These are phyloP conservation scores for Scorias spongiosa DNA, from an alignment of 2,329 filamentous ascomycete species.

Conservation along the genomic window DNA sequence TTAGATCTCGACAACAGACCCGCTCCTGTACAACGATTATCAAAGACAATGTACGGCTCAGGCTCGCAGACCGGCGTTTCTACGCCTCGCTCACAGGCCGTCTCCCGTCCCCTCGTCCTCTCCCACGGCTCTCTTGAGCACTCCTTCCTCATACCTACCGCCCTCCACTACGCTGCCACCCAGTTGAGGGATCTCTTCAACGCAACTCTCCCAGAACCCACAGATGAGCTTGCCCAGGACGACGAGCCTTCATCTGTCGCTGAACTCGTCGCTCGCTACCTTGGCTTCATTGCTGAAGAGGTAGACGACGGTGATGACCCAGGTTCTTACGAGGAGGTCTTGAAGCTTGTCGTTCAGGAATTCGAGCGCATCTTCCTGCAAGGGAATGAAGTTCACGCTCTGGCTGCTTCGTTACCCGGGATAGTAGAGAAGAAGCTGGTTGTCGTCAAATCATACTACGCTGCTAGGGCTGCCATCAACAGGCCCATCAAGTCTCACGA, in stretches of 20 bases:
- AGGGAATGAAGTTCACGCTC: constrained; percentile 89
- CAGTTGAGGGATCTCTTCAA: constrained; percentile 87
- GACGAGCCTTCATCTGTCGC: constrained; percentile 94
- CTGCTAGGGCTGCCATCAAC: constrained; percentile 68
- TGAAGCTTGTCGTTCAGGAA: constrained; percentile 85
- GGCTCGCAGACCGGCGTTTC: constrained; percentile 91
- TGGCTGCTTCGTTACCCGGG: constrained; percentile 72
- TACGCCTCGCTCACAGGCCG: constrained; percentile 85
- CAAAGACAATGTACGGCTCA: constrained; percentile 64
- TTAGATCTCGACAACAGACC: constrained; percentile 1
- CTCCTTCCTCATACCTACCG: constrained; percentile 87
- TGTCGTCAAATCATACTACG: constrained; percentile 83
- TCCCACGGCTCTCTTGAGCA: constrained; percentile 91
- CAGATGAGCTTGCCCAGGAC: constrained; percentile 93
- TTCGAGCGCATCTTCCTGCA: constrained; percentile 91
- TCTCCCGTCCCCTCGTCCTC: constrained; percentile 79
- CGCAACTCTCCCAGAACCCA: constrained; percentile 71
- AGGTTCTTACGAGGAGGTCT: constrained; percentile 79
- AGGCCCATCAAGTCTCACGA: constrained; percentile 82
- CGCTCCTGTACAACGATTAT: constrained; percentile 1
- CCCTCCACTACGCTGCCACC: constrained; percentile 87
- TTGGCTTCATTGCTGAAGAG: constrained; percentile 77
- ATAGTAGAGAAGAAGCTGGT: constrained; percentile 86
- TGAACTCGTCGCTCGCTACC: constrained; percentile 84
- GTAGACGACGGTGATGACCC: constrained; percentile 88